A percentile compares a stretch with the other conserved stretches of the same genome.
These are phyloP conservation scores for Phlebiopsis gigantea DNA, from an alignment of 768 basidiomycete species.

Conservation along the genomic window DNA sequence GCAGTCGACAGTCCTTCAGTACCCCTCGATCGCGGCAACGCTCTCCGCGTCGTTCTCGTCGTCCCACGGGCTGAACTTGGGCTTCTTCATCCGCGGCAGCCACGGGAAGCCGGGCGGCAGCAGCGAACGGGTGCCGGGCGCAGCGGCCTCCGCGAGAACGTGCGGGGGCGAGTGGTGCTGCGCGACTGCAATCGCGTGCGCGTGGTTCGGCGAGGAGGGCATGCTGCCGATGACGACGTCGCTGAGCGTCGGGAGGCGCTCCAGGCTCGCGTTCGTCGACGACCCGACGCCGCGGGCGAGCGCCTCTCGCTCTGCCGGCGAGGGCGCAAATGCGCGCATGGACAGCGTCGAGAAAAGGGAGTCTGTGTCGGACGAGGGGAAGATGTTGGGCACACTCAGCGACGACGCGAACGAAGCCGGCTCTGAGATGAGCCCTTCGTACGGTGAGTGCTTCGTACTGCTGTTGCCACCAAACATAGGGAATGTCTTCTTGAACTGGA, in stretches of 20 bases:
- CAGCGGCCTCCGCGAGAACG: conserved; percentile 17
- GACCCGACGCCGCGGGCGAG: conserved; percentile 75
- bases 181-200: conserved; percentile 32
- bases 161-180: conserved; percentile 16
- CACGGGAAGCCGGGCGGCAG: conserved; percentile 50
- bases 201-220: conserved; percentile 59
- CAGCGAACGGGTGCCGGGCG: conserved; percentile 2
- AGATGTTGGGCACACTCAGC: conserved; percentile 21
- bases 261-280: conserved; percentile 69
- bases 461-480: conserved; percentile 21
- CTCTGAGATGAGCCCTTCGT: conserved; percentile 12
- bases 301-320: conserved; percentile 81
- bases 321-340: conserved; percentile 85
- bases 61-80: conserved; percentile 78
- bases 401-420: conserved; percentile 16
- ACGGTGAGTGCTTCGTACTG: conserved; percentile 11
- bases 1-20: background rate
- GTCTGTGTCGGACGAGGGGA: conserved; percentile 15
- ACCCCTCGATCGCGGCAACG: conserved; percentile 9
- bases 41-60: conserved; percentile 47
- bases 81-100: conserved; percentile 61
- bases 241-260: conserved; percentile 72
- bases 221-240: conserved; percentile 47
- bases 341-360: conserved; percentile 34
- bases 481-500: conserved; percentile 37